A percentile compares a stretch with the other conserved stretches of the same genome.
Evolutionary conservation across 305 asterid species (phyloP).

Genomic region (Euphrasia arctica): DNA sequence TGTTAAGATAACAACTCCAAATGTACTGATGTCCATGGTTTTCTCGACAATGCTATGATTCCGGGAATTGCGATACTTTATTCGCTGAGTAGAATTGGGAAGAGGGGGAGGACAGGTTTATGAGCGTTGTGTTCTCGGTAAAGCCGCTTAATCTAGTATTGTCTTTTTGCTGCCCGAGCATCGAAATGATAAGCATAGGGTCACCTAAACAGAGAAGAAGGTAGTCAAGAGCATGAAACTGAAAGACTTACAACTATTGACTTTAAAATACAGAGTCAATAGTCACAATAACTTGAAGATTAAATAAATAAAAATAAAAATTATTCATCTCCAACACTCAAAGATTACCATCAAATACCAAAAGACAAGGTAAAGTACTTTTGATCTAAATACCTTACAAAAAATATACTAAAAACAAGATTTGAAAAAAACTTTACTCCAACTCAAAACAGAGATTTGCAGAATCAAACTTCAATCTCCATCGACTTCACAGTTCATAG

Average conservation of each 20-base stretch:
- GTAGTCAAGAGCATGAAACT: slow-evolving; percentile 1
- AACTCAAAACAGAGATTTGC: slow-evolving; percentile 22
- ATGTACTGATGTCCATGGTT: slow-evolving; percentile 79
- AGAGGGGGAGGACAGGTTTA: slow-evolving; percentile 90
- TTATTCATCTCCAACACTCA: slow-evolving; percentile 26
- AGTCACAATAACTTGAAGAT: slow-evolving; percentile 19
- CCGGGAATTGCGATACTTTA: slow-evolving; percentile 60
- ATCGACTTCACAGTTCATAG: slow-evolving; percentile 4
- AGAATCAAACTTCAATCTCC: slow-evolving; percentile 17
- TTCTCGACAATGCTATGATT: slow-evolving; percentile 64
- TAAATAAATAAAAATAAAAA: slow-evolving; percentile 16
- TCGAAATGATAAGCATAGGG: slow-evolving; percentile 30
- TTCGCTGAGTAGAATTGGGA: slow-evolving; percentile 69
- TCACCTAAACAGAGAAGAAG: slow-evolving; percentile 34
- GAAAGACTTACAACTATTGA: not conserved
- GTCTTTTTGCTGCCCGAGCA: slow-evolving; percentile 48
- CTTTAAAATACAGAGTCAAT: not conserved
- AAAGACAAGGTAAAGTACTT: slow-evolving; percentile 28
- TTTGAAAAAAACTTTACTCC: slow-evolving; percentile 49
- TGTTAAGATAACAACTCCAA: slow-evolving; percentile 80
- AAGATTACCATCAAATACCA: slow-evolving; percentile 8
- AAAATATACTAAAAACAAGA: slow-evolving; percentile 22
- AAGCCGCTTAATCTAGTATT: slow-evolving; percentile 44
- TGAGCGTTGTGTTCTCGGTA: slow-evolving; percentile 50
- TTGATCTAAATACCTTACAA: slow-evolving; percentile 42